Evolutionary conservation across 352 stramenopile species (phyloP).

Genomic region (Globisporangium cylindrosporum): DNA sequence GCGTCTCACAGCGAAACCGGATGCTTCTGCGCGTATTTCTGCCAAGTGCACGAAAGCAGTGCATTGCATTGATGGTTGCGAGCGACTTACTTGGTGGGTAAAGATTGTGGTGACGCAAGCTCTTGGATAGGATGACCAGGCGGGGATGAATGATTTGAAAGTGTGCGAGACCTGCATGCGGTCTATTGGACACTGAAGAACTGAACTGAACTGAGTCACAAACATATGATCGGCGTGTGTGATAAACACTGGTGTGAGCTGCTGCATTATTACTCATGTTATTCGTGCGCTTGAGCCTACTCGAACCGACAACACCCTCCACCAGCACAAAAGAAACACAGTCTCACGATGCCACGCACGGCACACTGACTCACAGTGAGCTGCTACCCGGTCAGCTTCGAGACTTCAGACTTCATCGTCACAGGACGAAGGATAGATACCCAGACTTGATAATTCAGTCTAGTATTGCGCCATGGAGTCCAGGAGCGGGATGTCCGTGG

Average conservation of each 20-base stretch:
- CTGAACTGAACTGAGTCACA: no score
- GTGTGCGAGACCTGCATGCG: background rate
- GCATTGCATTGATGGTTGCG: background rate
- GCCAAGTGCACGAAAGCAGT: background rate
- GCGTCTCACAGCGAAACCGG: background rate
- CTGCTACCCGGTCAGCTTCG: background rate
- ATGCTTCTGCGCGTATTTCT: background rate
- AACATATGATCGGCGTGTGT: background rate
- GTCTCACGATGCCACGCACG: background rate
- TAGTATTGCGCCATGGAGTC: slow-evolving; percentile 36
- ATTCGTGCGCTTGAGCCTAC: background rate
- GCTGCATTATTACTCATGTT: background rate
- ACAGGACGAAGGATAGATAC: background rate
- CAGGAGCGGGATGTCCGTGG: slow-evolving; percentile 35
- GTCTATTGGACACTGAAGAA: no score
- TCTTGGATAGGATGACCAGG: background rate
- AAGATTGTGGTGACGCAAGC: background rate
- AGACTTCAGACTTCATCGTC: background rate
- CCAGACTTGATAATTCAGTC: background rate
- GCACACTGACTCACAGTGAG: background rate
- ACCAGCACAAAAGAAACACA: background rate
- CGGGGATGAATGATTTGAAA: background rate
- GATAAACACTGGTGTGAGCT: background rate
- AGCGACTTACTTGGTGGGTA: background rate
- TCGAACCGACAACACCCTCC: background rate